A percentile compares a stretch with the other conserved stretches of the same genome.
Evolutionary conservation across 768 basidiomycete species (phyloP).

Genomic region (Kwoniella bestiolae): DNA sequence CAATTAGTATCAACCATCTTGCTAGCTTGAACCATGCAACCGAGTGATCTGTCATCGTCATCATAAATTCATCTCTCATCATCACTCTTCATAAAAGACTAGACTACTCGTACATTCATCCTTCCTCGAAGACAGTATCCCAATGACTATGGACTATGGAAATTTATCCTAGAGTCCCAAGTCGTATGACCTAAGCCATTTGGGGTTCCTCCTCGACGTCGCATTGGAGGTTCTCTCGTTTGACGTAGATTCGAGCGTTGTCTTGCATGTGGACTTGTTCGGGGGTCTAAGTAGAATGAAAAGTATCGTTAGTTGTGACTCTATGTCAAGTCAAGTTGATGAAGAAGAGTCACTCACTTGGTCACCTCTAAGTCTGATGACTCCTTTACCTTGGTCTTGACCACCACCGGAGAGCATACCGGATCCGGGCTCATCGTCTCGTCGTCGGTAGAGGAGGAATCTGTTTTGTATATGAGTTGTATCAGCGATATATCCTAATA

Average conservation of each 20-base stretch:
- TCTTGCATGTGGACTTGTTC: constrained; percentile 25
- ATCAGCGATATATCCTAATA: constrained; percentile 1
- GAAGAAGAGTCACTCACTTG: constrained; percentile 14
- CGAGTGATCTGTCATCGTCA: constrained; percentile 1
- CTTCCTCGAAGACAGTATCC: not conserved
- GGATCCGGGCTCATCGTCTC: constrained; percentile 12
- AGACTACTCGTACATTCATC: not conserved
- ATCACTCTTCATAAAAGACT: not conserved
- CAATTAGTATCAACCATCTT: not conserved
- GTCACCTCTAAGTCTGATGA: constrained; percentile 7
- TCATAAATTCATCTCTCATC: constrained; percentile 19
- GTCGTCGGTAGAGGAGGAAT: constrained; percentile 18
- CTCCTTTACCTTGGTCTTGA: constrained; percentile 7
- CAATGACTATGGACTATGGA: constrained; percentile 16
- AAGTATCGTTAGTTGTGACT: not conserved
- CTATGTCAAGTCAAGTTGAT: not conserved
- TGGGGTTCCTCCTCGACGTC: constrained; percentile 12
- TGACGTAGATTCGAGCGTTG: constrained; percentile 18
- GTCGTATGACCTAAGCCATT: constrained; percentile 5
- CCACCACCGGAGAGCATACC: constrained; percentile 13
- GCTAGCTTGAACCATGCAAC: not conserved
- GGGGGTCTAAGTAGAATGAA: constrained; percentile 11
- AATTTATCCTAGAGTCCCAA: constrained; percentile 1
- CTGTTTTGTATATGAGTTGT: not conserved
- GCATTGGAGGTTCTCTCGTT: constrained; percentile 22